Evolutionary conservation across 768 basidiomycete species (phyloP).

Genomic region (Serendipita sp.): DNA sequence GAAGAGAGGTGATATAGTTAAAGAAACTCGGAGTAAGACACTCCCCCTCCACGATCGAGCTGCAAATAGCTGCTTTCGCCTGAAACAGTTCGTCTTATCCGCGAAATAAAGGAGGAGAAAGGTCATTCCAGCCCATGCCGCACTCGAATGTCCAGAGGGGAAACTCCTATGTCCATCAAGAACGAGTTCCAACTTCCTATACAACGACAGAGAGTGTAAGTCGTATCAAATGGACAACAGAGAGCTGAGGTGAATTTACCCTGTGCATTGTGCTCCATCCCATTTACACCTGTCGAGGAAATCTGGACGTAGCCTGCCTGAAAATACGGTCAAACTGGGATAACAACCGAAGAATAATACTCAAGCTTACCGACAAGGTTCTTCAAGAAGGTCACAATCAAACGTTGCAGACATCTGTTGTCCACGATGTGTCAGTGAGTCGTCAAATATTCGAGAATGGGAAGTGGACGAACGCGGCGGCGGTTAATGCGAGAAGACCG

Average conservation of each 20-base stretch:
- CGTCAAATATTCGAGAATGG: constrained; percentile 18
- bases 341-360: background rate
- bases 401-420: constrained; percentile 27
- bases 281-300: constrained; percentile 50
- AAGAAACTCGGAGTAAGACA: constrained; percentile 27
- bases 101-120: constrained; percentile 46
- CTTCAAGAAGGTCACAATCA: constrained; percentile 37
- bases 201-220: background rate
- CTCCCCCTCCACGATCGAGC: constrained; percentile 26
- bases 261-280: constrained; percentile 38
- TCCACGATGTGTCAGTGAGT: constrained; percentile 1
- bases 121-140: constrained; percentile 48
- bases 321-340: background rate
- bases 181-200: constrained; percentile 22
- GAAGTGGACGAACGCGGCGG: constrained; percentile 20
- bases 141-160: constrained; percentile 54
- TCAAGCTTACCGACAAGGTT: constrained; percentile 35
- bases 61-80: constrained; percentile 25
- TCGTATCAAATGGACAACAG: background rate
- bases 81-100: constrained; percentile 28
- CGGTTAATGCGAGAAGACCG: constrained; percentile 33
- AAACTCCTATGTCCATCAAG: constrained; percentile 36
- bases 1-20: constrained; percentile 37
- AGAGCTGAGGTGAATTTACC: constrained; percentile 21
- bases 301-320: constrained; percentile 42